Evolutionary conservation across 495 filamentous ascomycete genomes (phyloP).

Genomic region (Corynascus novoguineensis): DNA sequence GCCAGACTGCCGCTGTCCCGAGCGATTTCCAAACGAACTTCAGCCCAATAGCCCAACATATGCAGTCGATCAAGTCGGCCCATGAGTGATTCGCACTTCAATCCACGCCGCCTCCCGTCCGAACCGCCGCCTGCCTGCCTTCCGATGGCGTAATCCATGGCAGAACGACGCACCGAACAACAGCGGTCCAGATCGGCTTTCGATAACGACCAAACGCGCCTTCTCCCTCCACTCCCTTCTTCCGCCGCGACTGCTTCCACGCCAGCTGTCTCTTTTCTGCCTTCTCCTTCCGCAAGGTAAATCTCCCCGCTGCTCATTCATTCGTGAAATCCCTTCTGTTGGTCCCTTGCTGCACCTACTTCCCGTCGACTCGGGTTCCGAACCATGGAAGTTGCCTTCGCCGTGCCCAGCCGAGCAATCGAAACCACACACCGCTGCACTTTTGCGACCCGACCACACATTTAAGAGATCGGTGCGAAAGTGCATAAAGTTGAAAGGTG

Average conservation of each 20-base stretch:
- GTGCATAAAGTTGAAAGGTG: not conserved
- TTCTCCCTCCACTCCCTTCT: constrained; percentile 27
- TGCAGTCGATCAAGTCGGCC: not conserved
- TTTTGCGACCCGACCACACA: not conserved
- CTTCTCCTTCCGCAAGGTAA: constrained; percentile 24
- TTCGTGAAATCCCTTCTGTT: not conserved
- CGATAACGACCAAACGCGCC: constrained; percentile 45
- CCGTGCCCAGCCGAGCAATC: not conserved
- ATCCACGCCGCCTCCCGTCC: constrained; percentile 11
- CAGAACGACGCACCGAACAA: constrained; percentile 50
- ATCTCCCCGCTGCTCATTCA: constrained; percentile 9
- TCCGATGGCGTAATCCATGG: constrained; percentile 54
- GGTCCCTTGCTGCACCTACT: not conserved
- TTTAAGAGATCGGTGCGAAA: not conserved
- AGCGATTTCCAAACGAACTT: not conserved
- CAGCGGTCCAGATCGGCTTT: constrained; percentile 50
- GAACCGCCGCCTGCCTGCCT: constrained; percentile 29
- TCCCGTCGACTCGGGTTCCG: constrained; percentile 6
- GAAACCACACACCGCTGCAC: not conserved
- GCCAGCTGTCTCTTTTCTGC: constrained; percentile 6
- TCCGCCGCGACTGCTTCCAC: constrained; percentile 21
- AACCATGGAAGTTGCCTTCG: not conserved
- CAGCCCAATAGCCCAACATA: not conserved
- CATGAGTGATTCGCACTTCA: constrained; percentile 18
- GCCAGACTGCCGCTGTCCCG: not conserved